Conservation (phyloP, 441 rosid genomes). For the Metrosideros polymorpha region DNA sequence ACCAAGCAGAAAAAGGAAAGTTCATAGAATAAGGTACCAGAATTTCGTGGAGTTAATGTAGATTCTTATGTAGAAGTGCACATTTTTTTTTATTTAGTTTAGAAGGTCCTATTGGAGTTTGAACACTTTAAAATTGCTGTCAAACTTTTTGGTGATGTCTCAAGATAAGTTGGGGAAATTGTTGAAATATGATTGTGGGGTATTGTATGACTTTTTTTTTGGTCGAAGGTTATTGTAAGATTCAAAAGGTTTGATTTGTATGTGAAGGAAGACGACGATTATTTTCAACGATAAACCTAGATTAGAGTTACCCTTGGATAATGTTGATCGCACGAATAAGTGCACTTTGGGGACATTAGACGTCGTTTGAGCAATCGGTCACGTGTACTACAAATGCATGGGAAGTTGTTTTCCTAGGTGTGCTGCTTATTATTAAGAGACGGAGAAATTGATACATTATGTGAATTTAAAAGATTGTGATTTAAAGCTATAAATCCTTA, state of each 20-base stretch:
- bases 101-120: neutral
- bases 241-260: neutral
- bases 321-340: neutral
- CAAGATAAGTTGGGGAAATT: neutral
- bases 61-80: neutral
- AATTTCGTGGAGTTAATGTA: neutral
- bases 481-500: neutral
- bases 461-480: neutral
- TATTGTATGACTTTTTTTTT: no score
- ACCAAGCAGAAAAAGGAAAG: neutral
- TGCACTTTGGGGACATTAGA: neutral
- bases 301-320: neutral
- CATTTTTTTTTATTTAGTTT: neutral
- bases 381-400: neutral
- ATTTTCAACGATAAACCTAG: neutral
- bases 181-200: neutral
- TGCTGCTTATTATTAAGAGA: neutral
- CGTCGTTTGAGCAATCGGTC: neutral
- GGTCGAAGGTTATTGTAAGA: neutral
- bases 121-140: neutral
- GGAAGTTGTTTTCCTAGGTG: neutral
- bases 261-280: neutral
- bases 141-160: neutral
- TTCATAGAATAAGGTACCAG: neutral
- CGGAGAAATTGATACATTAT: neutral